Evolutionary conservation across 805 yeast genomes (phyloP), one percentile per base, ranked within the genome.

Genomic region (Yamadazyma nakazawae): DNA sequence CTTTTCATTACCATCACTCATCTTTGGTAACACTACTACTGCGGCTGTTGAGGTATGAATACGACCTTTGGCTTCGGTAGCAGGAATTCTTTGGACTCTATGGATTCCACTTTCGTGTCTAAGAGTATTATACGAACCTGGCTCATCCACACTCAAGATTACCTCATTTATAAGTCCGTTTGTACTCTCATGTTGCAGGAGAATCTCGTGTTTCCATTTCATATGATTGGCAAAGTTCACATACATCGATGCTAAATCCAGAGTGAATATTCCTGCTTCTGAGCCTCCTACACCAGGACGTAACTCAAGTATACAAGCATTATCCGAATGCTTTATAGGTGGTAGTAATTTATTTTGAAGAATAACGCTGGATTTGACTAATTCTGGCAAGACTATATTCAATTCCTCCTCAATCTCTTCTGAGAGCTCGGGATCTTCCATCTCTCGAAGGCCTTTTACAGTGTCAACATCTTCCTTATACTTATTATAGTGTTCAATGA

Each of bases 21-120:
- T 70, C 57, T 88, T 85, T 0, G 99, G 99, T 14, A 94, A 67
- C 2, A 94, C 97, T 11, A 94, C 85, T 1, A 94, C 96, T 0
- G 97, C 98, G 0, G 97, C 88, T 0, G 99, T 92, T 1, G 97
- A 89, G 0, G 99, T 94, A 61, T 94, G 99, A 2, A 89, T 85
- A 42, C 99, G 72, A 6, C 98, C 98, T 63, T 92, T 91, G 2
- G 88, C 78, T 62, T 94, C 99, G 0, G 99, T 94, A 18, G 81
- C 85, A 0, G 99, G 99, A 7, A 92, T 81, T 49, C 99, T 70
- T 63, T 94, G 99, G 1, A 94, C 99, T 37, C 99, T 72, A 63
- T 94, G 99, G 7, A 94, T 96, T 3, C 99, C 99, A 25, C 96
- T 89, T 62, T 94, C 99, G 57, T 80, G 84, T 51, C 92, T 75